phyloP scores from a whole-genome alignment of 2,329 filamentous ascomycete genomes.

The Pseudogymnoascus sp. region DNA sequence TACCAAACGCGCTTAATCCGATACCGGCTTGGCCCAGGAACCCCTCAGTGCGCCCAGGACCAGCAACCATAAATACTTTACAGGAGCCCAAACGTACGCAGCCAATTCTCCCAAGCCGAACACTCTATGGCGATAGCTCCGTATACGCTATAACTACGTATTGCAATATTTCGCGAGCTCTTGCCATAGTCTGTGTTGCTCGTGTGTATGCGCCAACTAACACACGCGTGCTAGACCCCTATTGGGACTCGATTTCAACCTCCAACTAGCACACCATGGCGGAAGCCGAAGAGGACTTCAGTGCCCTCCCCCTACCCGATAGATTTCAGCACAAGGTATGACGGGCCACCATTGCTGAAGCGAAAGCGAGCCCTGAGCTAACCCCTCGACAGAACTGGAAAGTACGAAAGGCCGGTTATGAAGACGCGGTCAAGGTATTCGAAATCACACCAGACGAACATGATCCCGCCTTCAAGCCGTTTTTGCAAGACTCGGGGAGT shows the following conservation, averaged over 20 bases:
- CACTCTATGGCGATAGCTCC: neutral
- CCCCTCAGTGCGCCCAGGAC: neutral
- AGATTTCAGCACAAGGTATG: conserved; percentile 74
- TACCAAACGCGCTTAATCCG: neutral
- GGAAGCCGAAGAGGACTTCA: conserved; percentile 77
- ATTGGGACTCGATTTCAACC: conserved; percentile 1
- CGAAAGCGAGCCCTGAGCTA: conserved; percentile 10
- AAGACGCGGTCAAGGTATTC: conserved; percentile 84
- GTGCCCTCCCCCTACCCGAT: conserved; percentile 68
- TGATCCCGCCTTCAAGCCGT: conserved; percentile 79
- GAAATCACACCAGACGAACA: conserved; percentile 76
- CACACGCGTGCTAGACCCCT: conserved; percentile 6
- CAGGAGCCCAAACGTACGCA: conserved; percentile 5
- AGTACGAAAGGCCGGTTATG: conserved; percentile 89
- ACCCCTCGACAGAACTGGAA: conserved; percentile 70
- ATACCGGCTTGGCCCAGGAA: conserved; percentile 1
- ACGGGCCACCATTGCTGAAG: neutral
- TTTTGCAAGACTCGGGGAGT: conserved; percentile 66
- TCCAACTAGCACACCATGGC: conserved; percentile 49
- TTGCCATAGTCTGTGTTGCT: neutral
- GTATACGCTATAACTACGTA: neutral
- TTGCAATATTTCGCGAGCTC: neutral
- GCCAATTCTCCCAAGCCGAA: neutral
- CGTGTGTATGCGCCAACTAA: neutral
- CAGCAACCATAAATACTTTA: neutral